Conservation (phyloP, 495 filamentous ascomycete genomes). For the Neurospora tetraspora region DNA sequence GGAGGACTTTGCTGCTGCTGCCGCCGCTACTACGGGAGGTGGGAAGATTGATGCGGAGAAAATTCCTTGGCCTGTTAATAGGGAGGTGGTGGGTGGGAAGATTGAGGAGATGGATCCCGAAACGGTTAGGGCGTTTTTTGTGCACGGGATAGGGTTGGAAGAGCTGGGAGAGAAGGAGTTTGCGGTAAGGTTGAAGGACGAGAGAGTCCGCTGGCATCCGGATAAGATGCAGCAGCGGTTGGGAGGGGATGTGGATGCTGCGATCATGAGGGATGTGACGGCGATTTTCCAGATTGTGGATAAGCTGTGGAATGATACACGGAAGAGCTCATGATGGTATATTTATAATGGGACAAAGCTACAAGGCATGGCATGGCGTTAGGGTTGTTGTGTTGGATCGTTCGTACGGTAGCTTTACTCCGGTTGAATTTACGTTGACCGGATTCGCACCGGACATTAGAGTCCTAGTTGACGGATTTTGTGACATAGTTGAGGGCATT, state of each 20-base stretch:
- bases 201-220: conserved; percentile 92
- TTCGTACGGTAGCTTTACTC: background rate
- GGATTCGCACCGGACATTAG: background rate
- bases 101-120: conserved; percentile 15
- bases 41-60: conserved; percentile 25
- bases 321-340: conserved; percentile 12
- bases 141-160: conserved; percentile 30
- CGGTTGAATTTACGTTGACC: background rate
- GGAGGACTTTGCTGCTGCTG: conserved; percentile 28
- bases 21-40: conserved; percentile 19
- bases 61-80: conserved; percentile 73
- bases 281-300: conserved; percentile 90
- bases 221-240: conserved; percentile 94
- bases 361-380: background rate
- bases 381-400: background rate
- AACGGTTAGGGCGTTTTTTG: conserved; percentile 31
- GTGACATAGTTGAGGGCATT: background rate
- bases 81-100: conserved; percentile 35
- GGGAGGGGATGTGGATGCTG: conserved; percentile 54
- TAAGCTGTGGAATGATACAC: conserved; percentile 59
- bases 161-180: conserved; percentile 55
- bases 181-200: conserved; percentile 58
- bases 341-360: background rate
- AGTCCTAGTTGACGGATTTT: background rate
- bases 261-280: conserved; percentile 66